Conservation (phyloP, 257 asterid genomes). For the Eustoma russellianum region DNA sequence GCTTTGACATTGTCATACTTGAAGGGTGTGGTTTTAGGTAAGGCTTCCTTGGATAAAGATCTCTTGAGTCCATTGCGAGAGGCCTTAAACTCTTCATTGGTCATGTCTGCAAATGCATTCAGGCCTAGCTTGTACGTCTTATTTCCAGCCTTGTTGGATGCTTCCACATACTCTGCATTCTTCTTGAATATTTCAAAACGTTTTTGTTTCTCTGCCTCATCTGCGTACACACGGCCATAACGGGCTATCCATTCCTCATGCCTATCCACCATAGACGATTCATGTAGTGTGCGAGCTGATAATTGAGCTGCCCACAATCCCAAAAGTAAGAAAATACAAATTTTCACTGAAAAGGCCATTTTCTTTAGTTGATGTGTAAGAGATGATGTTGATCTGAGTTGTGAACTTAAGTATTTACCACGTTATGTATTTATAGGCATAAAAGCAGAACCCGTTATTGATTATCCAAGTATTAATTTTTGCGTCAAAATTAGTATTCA, state of each 20-base stretch:
- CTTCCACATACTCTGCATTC: constrained; percentile 7
- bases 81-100: constrained; percentile 13
- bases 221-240: constrained; percentile 15
- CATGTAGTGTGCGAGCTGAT: constrained; percentile 5
- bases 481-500: not conserved
- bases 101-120: constrained; percentile 14
- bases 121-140: constrained; percentile 13
- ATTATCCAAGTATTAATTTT: not conserved
- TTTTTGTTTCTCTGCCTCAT: constrained; percentile 6
- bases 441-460: not conserved
- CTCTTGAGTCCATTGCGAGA: constrained; percentile 9
- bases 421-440: not conserved
- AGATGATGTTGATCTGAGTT: not conserved
- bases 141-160: constrained; percentile 11
- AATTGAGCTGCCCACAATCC: constrained; percentile 5
- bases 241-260: constrained; percentile 12
- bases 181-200: constrained; percentile 13
- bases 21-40: constrained; percentile 5
- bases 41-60: not conserved
- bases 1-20: constrained; percentile 11
- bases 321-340: constrained; percentile 1
- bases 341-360: constrained; percentile 1
- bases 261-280: not conserved
- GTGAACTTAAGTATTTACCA: not conserved
- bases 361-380: not conserved